Base-by-base conservation (phyloP, 1,284 basidiomycete genomes). In the Irpex lacteus region DNA sequence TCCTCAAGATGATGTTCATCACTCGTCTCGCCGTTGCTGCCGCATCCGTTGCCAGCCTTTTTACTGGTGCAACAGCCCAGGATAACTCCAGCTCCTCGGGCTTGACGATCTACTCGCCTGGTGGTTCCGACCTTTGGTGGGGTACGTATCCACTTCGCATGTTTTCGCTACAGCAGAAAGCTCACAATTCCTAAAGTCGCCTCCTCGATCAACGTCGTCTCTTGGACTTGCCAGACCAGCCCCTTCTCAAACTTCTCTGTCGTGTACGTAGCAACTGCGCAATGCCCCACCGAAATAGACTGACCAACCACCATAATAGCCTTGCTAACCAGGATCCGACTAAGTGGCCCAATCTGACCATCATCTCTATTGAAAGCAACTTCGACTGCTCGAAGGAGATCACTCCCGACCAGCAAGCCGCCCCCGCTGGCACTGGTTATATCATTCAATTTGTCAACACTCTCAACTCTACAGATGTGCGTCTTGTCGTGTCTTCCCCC, bases 301-400 rank as follows among this genome's bases (percentile, higher is more conserved):
- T 26, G 2, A 26, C 26, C 26, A 26, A 26, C 26, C 3, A 26
- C 4, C 2, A 26, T 26, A 26, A 21, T 63, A 84, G 82, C 32
- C 55, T 84, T 56, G 69, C 74, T 60, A 85, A 83, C 75, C 67
- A 75, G 7, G 67, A 82, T 71, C 63, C 65, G 0, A 26, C 67
- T 19, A 68, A 63, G 70, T 82, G 59, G 5, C 62, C 15, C 62
- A 74, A 79, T 18, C 68, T 72, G n/a, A 76, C 82, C 26, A 74
- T 83, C 73, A 80, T 90, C 55, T 74, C 84, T 38, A 73, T 81
- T 61, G 74, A 87, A 63, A 69, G 81, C 63, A 87, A 87, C 75
- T 84, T 77, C 60, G 82, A 88, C 62, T 90, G 89, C 76, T 88
- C 87, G 7, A 78, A 81, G 70, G 73, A 76, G 26, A 79, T 90